Conservation (phyloP, 441 rosid species). For the Euphorbia schlechtendalii region DNA sequence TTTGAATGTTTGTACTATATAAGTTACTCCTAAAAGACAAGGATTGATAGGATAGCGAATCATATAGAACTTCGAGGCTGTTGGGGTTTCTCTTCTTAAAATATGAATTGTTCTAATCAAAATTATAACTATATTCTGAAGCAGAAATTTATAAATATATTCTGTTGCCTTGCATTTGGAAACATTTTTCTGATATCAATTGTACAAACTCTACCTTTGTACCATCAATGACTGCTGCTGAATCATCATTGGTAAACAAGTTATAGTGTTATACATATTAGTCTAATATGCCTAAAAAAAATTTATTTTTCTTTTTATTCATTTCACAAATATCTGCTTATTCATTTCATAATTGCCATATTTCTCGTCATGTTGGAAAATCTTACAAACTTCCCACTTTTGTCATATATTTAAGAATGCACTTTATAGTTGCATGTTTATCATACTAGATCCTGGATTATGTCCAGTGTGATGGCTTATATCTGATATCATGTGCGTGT, state of each 20-base stretch:
- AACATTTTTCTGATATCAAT: neutral
- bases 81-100: neutral
- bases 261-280: neutral
- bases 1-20: neutral
- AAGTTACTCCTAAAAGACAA: neutral
- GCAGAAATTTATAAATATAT: too few species aligned
- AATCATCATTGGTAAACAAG: too few species aligned
- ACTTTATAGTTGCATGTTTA: conserved; percentile 9
- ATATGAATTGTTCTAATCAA: neutral
- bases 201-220: neutral
- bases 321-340: neutral
- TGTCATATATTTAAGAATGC: neutral
- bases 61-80: neutral
- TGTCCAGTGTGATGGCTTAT: conserved; percentile 10
- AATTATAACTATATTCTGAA: neutral
- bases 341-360: neutral
- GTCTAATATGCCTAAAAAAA: neutral
- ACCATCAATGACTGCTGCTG: neutral
- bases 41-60: neutral
- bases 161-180: neutral
- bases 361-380: neutral
- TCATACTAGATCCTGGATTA: conserved; percentile 13
- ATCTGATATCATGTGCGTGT: conserved; percentile 18
- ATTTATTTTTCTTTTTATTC: neutral
- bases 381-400: neutral